phyloP scores from a whole-genome alignment of 371 early-diverging fungal genomes.

The Syncephalastrum sp. region DNA sequence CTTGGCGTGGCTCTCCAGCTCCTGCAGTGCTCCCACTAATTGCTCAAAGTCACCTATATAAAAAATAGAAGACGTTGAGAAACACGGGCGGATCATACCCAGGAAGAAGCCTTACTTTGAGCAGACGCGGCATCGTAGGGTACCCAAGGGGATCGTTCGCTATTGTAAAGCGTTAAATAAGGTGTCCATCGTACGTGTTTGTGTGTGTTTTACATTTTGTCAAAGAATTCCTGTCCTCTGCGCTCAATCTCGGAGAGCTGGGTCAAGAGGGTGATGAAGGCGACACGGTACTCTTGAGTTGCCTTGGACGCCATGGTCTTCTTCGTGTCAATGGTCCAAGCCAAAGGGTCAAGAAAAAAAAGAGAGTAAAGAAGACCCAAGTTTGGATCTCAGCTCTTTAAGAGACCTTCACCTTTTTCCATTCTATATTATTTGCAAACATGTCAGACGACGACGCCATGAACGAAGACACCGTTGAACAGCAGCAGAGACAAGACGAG shows the following conservation, averaged over 20 bases:
- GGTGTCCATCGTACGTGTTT: no score
- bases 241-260: constrained; percentile 43
- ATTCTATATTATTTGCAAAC: no score
- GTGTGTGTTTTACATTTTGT: constrained; percentile 34
- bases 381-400: no score
- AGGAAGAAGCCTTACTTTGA: constrained; percentile 20
- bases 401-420: no score
- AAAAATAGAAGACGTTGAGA: neutral
- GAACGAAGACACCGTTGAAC: no score
- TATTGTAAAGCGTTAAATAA: constrained; percentile 4
- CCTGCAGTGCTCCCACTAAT: constrained; percentile 24
- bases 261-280: constrained; percentile 44
- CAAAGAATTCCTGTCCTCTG: constrained; percentile 45
- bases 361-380: no score
- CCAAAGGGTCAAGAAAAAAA: neutral
- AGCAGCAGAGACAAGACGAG: no score
- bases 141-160: constrained; percentile 35
- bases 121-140: constrained; percentile 34
- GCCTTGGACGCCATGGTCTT: constrained; percentile 40
- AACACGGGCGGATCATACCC: neutral
- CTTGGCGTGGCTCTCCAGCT: constrained; percentile 37
- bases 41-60: constrained; percentile 45
- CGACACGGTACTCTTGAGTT: constrained; percentile 45
- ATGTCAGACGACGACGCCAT: no score
- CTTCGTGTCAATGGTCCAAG: no score